Percentiles rank a stretch among this genome's conserved stretches.
Conservation (phyloP, 2,329 filamentous ascomycete species). For the Hypoxylon sp. region DNA sequence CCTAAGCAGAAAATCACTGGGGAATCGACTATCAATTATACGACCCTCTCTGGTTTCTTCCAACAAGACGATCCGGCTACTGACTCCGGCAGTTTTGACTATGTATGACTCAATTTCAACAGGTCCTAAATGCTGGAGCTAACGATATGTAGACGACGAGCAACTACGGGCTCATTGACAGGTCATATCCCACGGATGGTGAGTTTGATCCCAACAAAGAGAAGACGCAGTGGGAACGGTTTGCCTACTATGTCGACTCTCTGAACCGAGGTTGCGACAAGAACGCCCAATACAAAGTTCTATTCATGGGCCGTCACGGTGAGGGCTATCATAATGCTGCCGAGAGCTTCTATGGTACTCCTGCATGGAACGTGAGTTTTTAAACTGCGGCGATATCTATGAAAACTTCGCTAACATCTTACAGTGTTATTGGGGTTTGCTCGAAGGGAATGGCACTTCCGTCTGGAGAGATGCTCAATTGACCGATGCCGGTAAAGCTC, state of each 20-base stretch:
- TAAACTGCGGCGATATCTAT: not conserved
- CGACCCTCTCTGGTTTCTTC: conserved; percentile 72
- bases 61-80: conserved; percentile 72
- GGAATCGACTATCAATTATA: conserved; percentile 66
- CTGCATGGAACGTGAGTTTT: conserved; percentile 73
- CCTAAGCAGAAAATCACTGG: conserved; percentile 31
- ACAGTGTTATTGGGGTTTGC: conserved; percentile 74
- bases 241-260: conserved; percentile 67
- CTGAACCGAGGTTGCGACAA: conserved; percentile 63
- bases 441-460: conserved; percentile 72
- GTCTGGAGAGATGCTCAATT: conserved; percentile 75
- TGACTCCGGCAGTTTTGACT: conserved; percentile 70
- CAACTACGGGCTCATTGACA: conserved; percentile 76
- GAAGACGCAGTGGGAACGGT: conserved; percentile 75
- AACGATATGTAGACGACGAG: conserved; percentile 61
- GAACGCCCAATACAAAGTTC: conserved; percentile 71
- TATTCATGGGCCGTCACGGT: conserved; percentile 78
- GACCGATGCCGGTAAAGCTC: conserved; percentile 67
- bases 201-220: conserved; percentile 55
- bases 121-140: conserved; percentile 2
- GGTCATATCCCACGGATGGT: conserved; percentile 69
- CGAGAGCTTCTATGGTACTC: conserved; percentile 75
- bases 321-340: conserved; percentile 75
- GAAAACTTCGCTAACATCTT: conserved; percentile 40
- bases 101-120: conserved; percentile 59